Conservation (phyloP, 2,329 filamentous ascomycete genomes). For the Talaromyces sp. region DNA sequence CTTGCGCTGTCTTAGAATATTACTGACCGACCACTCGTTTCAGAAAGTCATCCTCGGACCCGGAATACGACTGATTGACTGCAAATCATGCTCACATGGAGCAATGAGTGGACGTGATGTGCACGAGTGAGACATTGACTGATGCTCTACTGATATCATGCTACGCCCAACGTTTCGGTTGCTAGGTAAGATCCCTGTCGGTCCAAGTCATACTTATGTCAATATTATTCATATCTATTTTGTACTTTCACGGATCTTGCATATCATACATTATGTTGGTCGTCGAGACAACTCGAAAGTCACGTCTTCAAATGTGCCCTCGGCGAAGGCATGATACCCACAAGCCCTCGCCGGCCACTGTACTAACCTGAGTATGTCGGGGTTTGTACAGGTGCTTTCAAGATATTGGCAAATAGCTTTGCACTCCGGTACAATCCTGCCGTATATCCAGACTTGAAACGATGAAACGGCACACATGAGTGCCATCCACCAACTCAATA, state of each 20-base stretch:
- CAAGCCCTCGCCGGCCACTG: constrained; percentile 34
- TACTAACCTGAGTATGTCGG: constrained; percentile 28
- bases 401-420: constrained; percentile 38
- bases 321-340: constrained; percentile 26
- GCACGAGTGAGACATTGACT: background rate
- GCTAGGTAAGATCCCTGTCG: background rate
- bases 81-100: background rate
- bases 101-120: background rate
- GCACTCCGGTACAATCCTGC: constrained; percentile 33
- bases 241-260: background rate
- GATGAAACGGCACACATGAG: constrained; percentile 15
- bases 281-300: background rate
- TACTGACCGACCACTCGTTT: background rate
- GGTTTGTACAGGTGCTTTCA: constrained; percentile 28
- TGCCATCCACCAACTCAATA: constrained; percentile 37
- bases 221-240: background rate
- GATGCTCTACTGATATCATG: background rate
- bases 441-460: constrained; percentile 28
- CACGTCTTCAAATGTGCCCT: constrained; percentile 2
- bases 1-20: background rate
- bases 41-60: background rate
- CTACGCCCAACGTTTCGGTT: background rate
- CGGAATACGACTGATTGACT: background rate
- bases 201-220: background rate
- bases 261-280: background rate